Evolutionary conservation across 2,329 filamentous ascomycete species (phyloP).

Genomic region (Neoarthrinium moseri): DNA sequence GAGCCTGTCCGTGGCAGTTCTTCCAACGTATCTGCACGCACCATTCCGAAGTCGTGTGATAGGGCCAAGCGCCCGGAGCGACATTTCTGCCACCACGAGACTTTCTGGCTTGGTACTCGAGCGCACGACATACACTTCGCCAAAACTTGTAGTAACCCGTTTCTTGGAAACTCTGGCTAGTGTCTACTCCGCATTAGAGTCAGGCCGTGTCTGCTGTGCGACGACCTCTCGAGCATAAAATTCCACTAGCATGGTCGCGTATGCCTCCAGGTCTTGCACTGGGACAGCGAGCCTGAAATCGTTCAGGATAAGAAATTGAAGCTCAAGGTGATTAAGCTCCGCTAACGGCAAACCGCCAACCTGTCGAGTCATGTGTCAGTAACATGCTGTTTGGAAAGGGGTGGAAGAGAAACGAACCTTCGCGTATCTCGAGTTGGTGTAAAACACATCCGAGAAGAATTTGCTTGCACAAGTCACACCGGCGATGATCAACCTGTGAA

Average conservation of each 20-base stretch:
- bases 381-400: neutral
- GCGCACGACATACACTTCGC: neutral
- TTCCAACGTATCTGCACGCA: no score
- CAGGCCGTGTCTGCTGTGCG: constrained; percentile 29
- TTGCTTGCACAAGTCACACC: constrained; percentile 98
- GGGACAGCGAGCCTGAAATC: constrained; percentile 93
- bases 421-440: constrained; percentile 97
- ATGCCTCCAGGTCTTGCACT: constrained; percentile 93
- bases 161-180: no score
- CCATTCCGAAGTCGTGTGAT: no score
- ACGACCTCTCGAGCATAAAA: constrained; percentile 94
- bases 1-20: no score
- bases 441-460: constrained; percentile 98
- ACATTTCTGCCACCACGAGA: neutral
- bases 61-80: neutral
- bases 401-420: constrained; percentile 66
- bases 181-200: constrained; percentile 11
- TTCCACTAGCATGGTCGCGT: constrained; percentile 97
- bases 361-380: constrained; percentile 43
- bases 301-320: constrained; percentile 93
- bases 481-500: constrained; percentile 92
- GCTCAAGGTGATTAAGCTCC: constrained; percentile 92
- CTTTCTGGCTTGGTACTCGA: no score
- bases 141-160: no score
- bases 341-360: constrained; percentile 89